A percentile compares a stretch with the other conserved stretches of the same genome.
Conservation (phyloP, 1,284 basidiomycete species). For the Chondrostereum purpureum region DNA sequence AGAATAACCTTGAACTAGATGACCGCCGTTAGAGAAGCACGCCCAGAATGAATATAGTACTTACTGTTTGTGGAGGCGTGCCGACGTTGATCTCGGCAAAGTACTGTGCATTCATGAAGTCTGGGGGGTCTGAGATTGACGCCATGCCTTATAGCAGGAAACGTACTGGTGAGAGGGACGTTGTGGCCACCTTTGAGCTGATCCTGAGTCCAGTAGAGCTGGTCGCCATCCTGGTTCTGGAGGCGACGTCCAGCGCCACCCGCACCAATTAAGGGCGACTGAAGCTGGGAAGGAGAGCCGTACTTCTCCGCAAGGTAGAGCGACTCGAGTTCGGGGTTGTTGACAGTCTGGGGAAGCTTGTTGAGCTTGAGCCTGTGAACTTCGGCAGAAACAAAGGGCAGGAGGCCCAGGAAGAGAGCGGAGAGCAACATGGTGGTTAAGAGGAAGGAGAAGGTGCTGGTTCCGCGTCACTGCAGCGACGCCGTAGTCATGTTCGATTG, state of each 20-base stretch:
- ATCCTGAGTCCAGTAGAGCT: slow-evolving; percentile 80
- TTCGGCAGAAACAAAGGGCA: slow-evolving; percentile 65
- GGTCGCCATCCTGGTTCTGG: slow-evolving; percentile 46
- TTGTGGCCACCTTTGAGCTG: slow-evolving; percentile 76
- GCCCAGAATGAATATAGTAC: slow-evolving; percentile 14
- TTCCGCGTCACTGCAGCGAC: not conserved
- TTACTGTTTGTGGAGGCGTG: slow-evolving; percentile 68
- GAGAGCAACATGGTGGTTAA: slow-evolving; percentile 62
- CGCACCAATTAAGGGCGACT: slow-evolving; percentile 66
- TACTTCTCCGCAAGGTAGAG: slow-evolving; percentile 89
- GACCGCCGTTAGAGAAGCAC: no score
- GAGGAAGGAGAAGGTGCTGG: not conserved
- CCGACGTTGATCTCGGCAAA: slow-evolving; percentile 86
- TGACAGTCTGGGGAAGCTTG: slow-evolving; percentile 62
- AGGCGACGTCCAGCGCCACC: slow-evolving; percentile 70
- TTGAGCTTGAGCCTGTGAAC: slow-evolving; percentile 83
- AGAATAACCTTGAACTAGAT: slow-evolving; percentile 78
- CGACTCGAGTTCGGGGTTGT: slow-evolving; percentile 67
- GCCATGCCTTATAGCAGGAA: no score
- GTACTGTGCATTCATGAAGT: slow-evolving; percentile 99
- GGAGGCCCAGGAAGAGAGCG: slow-evolving; percentile 54
- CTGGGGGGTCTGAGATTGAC: slow-evolving; percentile 26
- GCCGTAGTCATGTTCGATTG: not conserved
- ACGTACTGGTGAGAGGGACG: slow-evolving; percentile 87
- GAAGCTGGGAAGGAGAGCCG: slow-evolving; percentile 46